Evolutionary conservation across 2,329 filamentous ascomycete species (phyloP).

Genomic region (Fonsecaea pedrosoi): DNA sequence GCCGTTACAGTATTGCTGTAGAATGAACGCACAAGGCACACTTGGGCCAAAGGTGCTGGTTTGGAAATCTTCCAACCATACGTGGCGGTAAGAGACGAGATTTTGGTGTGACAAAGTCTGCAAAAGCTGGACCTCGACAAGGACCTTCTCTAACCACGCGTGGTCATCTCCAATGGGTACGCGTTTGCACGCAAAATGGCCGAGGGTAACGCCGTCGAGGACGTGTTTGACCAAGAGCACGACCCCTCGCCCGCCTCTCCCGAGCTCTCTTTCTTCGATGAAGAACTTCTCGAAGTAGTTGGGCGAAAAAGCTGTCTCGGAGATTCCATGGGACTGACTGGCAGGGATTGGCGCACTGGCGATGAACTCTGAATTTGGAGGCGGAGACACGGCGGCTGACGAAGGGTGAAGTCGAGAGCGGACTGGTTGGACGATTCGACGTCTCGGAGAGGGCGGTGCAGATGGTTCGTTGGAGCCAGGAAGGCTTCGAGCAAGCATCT

Average conservation of each 20-base stretch:
- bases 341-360: conserved; percentile 52
- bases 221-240: conserved; percentile 93
- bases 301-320: conserved; percentile 83
- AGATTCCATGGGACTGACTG: conserved; percentile 69
- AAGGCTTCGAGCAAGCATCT: conserved; percentile 75
- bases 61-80: conserved; percentile 91
- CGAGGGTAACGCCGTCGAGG: conserved; percentile 84
- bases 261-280: conserved; percentile 83
- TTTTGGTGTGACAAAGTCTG: conserved; percentile 93
- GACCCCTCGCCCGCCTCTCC: conserved; percentile 90
- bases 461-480: conserved; percentile 58
- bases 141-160: conserved; percentile 90
- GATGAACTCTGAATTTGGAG: conserved; percentile 59
- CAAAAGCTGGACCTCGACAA: conserved; percentile 90
- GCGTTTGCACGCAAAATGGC: conserved; percentile 94
- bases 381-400: conserved; percentile 45
- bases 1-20: conserved; percentile 96
- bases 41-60: conserved; percentile 86
- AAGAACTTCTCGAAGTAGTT: conserved; percentile 95
- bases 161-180: conserved; percentile 96
- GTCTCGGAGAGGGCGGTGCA: conserved; percentile 58
- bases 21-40: conserved; percentile 93
- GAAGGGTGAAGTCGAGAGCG: conserved; percentile 45
- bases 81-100: conserved; percentile 93
- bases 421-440: conserved; percentile 55